A percentile compares a stretch with the other conserved stretches of the same genome.
phyloP scores from a whole-genome alignment of 805 yeast genomes.

The Saccharomycopsis sp. region DNA sequence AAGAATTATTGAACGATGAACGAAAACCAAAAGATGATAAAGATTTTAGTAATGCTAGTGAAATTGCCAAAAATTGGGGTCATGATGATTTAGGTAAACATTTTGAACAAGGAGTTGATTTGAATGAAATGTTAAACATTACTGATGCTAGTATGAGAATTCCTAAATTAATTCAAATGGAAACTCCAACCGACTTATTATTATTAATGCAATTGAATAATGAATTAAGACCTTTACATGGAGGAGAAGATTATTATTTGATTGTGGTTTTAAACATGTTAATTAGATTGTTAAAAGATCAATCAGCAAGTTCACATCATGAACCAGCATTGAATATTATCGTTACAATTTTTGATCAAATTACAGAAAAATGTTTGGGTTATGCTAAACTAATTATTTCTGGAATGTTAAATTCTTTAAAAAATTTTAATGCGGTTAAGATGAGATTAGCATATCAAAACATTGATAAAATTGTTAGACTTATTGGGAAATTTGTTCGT shows the following conservation, averaged over 20 bases:
- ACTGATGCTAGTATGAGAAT: slow-evolving; percentile 33
- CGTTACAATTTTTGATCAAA: slow-evolving; percentile 78
- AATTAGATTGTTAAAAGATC: slow-evolving; percentile 75
- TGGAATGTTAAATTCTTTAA: slow-evolving; percentile 78
- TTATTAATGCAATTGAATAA: slow-evolving; percentile 69
- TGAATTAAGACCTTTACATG: slow-evolving; percentile 55
- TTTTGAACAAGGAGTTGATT: slow-evolving; percentile 12
- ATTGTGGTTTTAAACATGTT: slow-evolving; percentile 85
- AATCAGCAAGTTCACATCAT: slow-evolving; percentile 77
- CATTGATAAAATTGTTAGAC: slow-evolving; percentile 62
- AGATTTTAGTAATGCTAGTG: slow-evolving; percentile 5
- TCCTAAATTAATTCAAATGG: slow-evolving; percentile 39
- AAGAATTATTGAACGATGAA: background rate
- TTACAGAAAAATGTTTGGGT: slow-evolving; percentile 84
- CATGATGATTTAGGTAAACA: slow-evolving; percentile 13
- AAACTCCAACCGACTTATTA: slow-evolving; percentile 85
- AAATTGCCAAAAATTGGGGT: slow-evolving; percentile 17
- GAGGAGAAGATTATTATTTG: slow-evolving; percentile 87
- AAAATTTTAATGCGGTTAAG: slow-evolving; percentile 65
- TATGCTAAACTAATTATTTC: slow-evolving; percentile 82
- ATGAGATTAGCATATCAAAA: slow-evolving; percentile 86
- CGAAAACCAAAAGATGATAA: background rate
- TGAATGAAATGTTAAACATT: slow-evolving; percentile 21
- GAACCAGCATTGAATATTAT: slow-evolving; percentile 91
- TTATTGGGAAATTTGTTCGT: slow-evolving; percentile 84